Base-by-base conservation (phyloP, 345 rosid genomes). In the Ricinus communis region DNA sequence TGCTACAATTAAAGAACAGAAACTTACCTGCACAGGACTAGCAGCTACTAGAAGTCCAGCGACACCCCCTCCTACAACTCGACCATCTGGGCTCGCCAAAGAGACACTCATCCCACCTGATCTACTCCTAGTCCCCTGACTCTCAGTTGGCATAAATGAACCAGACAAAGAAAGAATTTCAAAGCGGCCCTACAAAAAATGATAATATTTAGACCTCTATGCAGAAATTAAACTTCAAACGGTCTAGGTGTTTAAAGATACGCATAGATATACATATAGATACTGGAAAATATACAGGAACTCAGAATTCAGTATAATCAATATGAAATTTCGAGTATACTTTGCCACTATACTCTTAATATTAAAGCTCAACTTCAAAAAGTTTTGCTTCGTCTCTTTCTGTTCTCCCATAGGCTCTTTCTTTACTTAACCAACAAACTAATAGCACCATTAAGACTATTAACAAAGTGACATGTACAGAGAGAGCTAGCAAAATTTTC, bases 51-150 rank as follows among this genome's bases (percentile, higher is more conserved):
- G 79, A 71, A 93, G 86, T 76, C 99, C 99, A 7, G 98, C 98
- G 21, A 96, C 84, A 18, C 97, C 87, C 52, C 99, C 99, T 1
- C 99, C 99, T 1, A 96, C 80, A 41, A 96, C 96, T 64, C 99
- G 99, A 8, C 99, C 99, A 46, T 96, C 98, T 0, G 95, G 96
- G 74, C 98, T 88, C 3, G 91, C 91, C 69, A 96, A 77, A 0
- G 99, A 96, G 38, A 96, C 93, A 12, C 97, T 96, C 96, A 96
- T 96, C 62, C 99, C 98, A 43, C 99, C 99, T 0, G 97, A 87
- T 74, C 99, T 82, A 85, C 94, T 88, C 55, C 94, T 85, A 53
- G 94, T 83, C 58, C 98, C 98, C 31, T 91, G 90, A 68, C 65
- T 81, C 69, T 93, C 98, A 12, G 74, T 91, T 31, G 98, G 98